A percentile compares a stretch with the other conserved stretches of the same genome.
phyloP scores from a whole-genome alignment of 768 basidiomycete genomes.

The Rhizopogon vesiculosus region DNA sequence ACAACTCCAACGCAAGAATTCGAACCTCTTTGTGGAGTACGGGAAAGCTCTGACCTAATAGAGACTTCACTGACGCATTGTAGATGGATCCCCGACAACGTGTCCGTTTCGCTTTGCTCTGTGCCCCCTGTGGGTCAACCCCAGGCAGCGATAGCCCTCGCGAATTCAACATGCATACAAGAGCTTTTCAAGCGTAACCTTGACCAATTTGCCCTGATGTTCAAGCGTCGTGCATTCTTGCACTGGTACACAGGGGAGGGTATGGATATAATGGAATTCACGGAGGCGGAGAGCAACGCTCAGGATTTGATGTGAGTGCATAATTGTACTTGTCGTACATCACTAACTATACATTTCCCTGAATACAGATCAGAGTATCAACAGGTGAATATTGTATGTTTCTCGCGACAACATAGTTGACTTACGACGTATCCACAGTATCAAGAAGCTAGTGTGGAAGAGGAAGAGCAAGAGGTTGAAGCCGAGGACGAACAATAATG shows the following conservation, averaged over 20 bases:
- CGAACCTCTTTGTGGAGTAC: conserved; percentile 75
- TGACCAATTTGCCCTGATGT: conserved; percentile 76
- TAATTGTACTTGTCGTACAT: background rate
- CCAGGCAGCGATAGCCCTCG: conserved; percentile 65
- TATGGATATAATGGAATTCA: conserved; percentile 82
- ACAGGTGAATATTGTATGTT: conserved; percentile 42
- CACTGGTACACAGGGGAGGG: conserved; percentile 93
- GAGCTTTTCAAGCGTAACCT: conserved; percentile 79
- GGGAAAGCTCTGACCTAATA: conserved; percentile 13
- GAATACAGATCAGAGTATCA: conserved; percentile 80
- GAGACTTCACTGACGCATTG: conserved; percentile 4
- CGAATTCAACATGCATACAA: conserved; percentile 82
- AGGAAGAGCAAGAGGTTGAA: conserved; percentile 35
- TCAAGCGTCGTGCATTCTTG: conserved; percentile 78
- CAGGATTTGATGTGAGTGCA: conserved; percentile 71
- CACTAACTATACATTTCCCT: conserved; percentile 4
- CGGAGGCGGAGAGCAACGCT: conserved; percentile 82
- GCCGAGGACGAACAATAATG: conserved; percentile 25
- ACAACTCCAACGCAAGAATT: conserved; percentile 73
- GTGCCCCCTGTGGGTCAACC: conserved; percentile 80
- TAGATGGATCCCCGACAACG: conserved; percentile 90
- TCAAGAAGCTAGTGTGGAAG: conserved; percentile 53
- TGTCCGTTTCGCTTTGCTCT: conserved; percentile 77
- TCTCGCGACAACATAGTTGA: background rate
- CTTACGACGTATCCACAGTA: conserved; percentile 34